Base-by-base conservation (phyloP, 345 rosid species). In the Euphorbia pulcherrima region DNA sequence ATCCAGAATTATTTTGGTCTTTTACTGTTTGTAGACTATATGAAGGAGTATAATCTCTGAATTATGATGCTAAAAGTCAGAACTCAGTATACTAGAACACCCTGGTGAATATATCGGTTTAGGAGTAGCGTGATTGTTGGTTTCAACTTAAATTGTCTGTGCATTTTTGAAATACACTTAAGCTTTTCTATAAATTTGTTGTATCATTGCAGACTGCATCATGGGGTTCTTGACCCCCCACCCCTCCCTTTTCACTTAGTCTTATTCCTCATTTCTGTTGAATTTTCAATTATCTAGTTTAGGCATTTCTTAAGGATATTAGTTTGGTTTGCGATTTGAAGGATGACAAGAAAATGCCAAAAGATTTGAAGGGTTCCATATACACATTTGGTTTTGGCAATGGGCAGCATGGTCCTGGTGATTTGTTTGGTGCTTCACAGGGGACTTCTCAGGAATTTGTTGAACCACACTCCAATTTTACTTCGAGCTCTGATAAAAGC, bases 391-490 rank as follows among this genome's bases (percentile, higher is more conserved):
- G 73, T 55, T 57, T 71, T 64, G 79, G 46, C 56, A 68, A 58
- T 65, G 74, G 16, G 9, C 58, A 24, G 23, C 54, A 63, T 53
- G 58, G 62, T 68, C 20, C 65, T 10, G 51, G 64, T 58, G 64
- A 72, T 70, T 60, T 80, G 9, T 21, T 73, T 54, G 69, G 46
- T 26, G 8, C 67, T 54, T 62, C 79, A 69, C 60, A n/a, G 37
- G 66, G 46, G 39, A 68, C 65, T 68, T 74, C 77, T 28, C 68
- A 66, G 46, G 77, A 72, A 27, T 72, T 80, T 55, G 64, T 71
- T 26, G 79, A 72, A 65, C 78, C 80, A 86, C 78, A 69, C 26
- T 76, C 80, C 4, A 79, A 72, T 27, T 80, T 77, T 62, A 76
- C 70, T 76, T 68, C 76, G 56, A 63, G 62, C 33, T 39, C 77